Percentiles rank a stretch among this genome's conserved stretches.
phyloP scores from a whole-genome alignment of 1,139 yeast genomes.

The Zygoascus hellenicus region DNA sequence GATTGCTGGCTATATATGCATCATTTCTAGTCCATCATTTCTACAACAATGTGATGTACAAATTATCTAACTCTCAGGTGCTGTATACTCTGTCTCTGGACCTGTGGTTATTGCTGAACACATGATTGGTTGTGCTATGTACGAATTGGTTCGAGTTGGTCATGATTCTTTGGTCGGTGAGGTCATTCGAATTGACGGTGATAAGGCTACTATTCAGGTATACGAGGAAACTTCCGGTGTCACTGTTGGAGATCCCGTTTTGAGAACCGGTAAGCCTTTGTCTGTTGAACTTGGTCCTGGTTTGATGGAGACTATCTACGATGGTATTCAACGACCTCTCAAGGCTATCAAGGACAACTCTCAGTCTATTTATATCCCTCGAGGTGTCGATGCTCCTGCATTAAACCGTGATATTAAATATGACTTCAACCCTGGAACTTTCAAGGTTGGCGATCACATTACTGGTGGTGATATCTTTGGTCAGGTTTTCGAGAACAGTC shows the following conservation, averaged over 20 bases:
- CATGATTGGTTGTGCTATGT: conserved; percentile 99
- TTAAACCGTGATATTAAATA: conserved; percentile 74
- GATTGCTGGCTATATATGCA: neutral
- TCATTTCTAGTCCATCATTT: no score
- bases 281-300: conserved; percentile 99
- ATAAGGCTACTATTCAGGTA: conserved; percentile 96
- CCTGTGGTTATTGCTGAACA: conserved; percentile 97
- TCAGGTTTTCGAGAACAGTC: conserved; percentile 85
- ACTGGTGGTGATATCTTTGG: conserved; percentile 98
- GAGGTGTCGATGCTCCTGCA: conserved; percentile 97
- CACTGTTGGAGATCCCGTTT: conserved; percentile 97
- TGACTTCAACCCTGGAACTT: conserved; percentile 74
- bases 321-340: conserved; percentile 98
- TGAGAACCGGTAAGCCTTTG: conserved; percentile 95
- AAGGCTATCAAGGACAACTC: conserved; percentile 82
- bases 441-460: conserved; percentile 93
- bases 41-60: neutral
- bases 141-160: conserved; percentile 93
- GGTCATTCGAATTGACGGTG: conserved; percentile 92
- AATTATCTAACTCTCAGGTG: conserved; percentile 22
- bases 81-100: conserved; percentile 89
- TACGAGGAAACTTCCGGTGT: conserved; percentile 99
- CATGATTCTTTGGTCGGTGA: conserved; percentile 97
- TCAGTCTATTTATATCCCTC: conserved; percentile 91
- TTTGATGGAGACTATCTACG: conserved; percentile 96